phyloP scores from a whole-genome alignment of 1,139 yeast genomes.

The Saccharomycopsis hybrid region DNA sequence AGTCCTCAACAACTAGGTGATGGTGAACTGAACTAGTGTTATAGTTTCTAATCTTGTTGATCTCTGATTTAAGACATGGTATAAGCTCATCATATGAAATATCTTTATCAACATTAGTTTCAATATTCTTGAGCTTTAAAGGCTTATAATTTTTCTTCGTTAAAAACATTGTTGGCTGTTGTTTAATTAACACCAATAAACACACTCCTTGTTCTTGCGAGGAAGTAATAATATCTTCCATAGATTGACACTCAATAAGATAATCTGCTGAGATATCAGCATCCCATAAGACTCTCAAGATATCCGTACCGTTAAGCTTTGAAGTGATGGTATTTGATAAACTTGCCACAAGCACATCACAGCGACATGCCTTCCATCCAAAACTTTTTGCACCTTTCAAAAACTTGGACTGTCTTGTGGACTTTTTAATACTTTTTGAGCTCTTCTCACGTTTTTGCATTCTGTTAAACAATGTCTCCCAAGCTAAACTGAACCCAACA shows the following conservation, averaged over 20 bases:
- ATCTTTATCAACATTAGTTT: conserved; percentile 59
- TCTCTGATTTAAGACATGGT: conserved; percentile 1
- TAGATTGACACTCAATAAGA: conserved; percentile 38
- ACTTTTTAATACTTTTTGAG: conserved; percentile 27
- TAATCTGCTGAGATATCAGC: conserved; percentile 68
- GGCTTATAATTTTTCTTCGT: conserved; percentile 60
- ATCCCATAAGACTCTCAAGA: conserved; percentile 64
- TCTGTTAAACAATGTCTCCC: conserved; percentile 49
- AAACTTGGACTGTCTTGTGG: conserved; percentile 32
- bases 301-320: conserved; percentile 36
- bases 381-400: conserved; percentile 27
- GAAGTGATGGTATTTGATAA: conserved; percentile 35
- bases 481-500: conserved; percentile 78
- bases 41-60: background rate
- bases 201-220: conserved; percentile 67
- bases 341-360: conserved; percentile 76
- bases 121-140: conserved; percentile 58
- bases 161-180: conserved; percentile 31
- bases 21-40: too few relatives aligned
- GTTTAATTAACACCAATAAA: conserved; percentile 72
- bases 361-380: conserved; percentile 50
- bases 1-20: too few relatives aligned
- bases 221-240: conserved; percentile 63
- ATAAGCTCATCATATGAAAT: conserved; percentile 20
- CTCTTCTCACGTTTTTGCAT: conserved; percentile 43